Evolutionary conservation across 1,139 yeast genomes (phyloP).

Genomic region (Debaryomycetaceae sp.): DNA sequence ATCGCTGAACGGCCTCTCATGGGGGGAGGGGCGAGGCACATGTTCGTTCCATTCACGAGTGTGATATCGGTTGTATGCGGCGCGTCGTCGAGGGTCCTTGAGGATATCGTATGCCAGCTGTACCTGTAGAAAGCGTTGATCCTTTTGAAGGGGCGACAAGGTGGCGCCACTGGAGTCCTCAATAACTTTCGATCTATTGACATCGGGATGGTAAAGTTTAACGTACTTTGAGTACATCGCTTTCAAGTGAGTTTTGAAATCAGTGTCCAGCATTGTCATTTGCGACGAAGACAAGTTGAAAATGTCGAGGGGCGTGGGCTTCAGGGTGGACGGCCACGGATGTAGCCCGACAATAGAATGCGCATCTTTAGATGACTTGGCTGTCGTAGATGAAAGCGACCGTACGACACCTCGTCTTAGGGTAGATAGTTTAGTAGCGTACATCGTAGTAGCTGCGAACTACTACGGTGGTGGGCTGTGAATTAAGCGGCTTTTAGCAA

Average conservation of each 20-base stretch:
- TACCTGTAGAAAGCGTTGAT: conserved; percentile 56
- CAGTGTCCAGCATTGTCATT: conserved; percentile 12
- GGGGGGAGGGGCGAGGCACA: conserved; percentile 1
- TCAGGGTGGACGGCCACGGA: conserved; percentile 48
- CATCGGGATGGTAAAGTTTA: conserved; percentile 83
- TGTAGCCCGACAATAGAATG: conserved; percentile 11
- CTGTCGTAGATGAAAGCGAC: background rate
- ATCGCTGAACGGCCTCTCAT: conserved; percentile 4
- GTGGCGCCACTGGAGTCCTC: conserved; percentile 17
- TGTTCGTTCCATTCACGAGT: conserved; percentile 5
- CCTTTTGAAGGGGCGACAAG: conserved; percentile 28
- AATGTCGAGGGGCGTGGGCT: conserved; percentile 70
- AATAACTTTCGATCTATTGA: conserved; percentile 19
- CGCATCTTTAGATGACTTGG: conserved; percentile 1
- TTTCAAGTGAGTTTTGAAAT: conserved; percentile 40
- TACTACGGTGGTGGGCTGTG: too few species aligned
- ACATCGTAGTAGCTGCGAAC: too few species aligned
- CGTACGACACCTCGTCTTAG: too few species aligned
- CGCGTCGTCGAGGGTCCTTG: conserved; percentile 39
- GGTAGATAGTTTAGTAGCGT: too few species aligned
- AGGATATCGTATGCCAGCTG: conserved; percentile 68
- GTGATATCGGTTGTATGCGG: conserved; percentile 18
- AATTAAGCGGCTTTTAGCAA: too few species aligned
- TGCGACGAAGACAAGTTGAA: conserved; percentile 31
- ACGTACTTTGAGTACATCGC: conserved; percentile 52